phyloP scores from a whole-genome alignment of 2,329 filamentous ascomycete species.

The Rutstroemia sp. region DNA sequence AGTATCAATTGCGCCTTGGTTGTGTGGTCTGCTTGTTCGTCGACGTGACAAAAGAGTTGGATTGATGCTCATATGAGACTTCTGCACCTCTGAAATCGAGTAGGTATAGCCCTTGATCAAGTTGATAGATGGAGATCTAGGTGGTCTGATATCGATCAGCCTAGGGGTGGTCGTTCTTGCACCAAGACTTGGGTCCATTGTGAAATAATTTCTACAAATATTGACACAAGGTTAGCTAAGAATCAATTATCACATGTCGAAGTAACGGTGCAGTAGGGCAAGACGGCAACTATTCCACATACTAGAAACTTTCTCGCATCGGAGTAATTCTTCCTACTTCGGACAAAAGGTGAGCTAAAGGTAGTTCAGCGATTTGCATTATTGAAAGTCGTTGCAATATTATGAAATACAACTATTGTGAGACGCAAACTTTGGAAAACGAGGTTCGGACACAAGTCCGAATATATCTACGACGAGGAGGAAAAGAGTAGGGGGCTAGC shows the following conservation, averaged over 20 bases:
- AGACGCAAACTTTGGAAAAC: no score
- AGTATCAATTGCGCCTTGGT: conserved; percentile 3
- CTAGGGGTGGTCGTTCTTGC: background rate
- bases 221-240: background rate
- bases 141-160: background rate
- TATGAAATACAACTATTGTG: no score
- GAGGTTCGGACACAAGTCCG: no score
- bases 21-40: background rate
- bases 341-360: no score
- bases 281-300: no score
- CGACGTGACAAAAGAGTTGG: conserved; percentile 3
- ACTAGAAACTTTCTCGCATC: no score
- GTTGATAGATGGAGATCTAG: background rate
- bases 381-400: no score
- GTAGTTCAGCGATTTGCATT: no score
- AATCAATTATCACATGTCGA: background rate
- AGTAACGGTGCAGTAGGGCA: no score
- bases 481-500: no score
- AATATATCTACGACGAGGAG: no score
- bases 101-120: background rate
- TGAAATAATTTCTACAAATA: background rate
- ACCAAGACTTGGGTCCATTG: background rate
- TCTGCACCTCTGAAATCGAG: background rate
- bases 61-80: background rate
- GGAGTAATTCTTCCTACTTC: no score